Percentiles rank a stretch among this genome's conserved stretches.
Evolutionary conservation across 768 basidiomycete species (phyloP).

Genomic region (Leccinum ochraceum): DNA sequence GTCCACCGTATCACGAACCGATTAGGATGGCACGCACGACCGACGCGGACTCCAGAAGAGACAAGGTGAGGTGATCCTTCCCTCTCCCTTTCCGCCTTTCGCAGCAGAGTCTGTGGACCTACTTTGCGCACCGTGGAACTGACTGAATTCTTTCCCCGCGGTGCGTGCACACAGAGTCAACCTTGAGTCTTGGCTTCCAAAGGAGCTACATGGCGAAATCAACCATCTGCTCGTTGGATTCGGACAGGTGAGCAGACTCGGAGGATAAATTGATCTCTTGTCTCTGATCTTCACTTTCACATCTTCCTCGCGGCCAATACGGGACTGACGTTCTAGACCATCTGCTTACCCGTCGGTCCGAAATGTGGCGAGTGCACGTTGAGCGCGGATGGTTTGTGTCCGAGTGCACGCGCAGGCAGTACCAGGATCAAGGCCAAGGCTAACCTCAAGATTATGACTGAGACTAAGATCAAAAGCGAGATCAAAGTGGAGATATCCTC

Average conservation of each 20-base stretch:
- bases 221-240: constrained; percentile 84
- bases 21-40: constrained; percentile 86
- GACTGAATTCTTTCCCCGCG: background rate
- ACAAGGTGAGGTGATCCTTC: constrained; percentile 57
- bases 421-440: constrained; percentile 19
- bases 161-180: constrained; percentile 50
- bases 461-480: constrained; percentile 28
- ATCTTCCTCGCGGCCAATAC: background rate
- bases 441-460: constrained; percentile 36
- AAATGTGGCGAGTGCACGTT: constrained; percentile 66
- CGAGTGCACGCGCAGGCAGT: constrained; percentile 50
- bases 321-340: constrained; percentile 41
- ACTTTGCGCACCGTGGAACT: background rate
- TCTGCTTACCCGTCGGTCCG: constrained; percentile 67
- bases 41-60: constrained; percentile 84
- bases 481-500: background rate
- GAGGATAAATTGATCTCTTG: background rate
- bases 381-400: constrained; percentile 57
- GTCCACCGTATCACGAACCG: constrained; percentile 95
- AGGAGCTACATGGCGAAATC: constrained; percentile 69
- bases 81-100: background rate
- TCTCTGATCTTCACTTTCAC: background rate
- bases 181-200: constrained; percentile 82
- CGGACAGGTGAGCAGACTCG: constrained; percentile 59
- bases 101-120: background rate